These are phyloP conservation scores for Aspergillus fumigatus DNA, from an alignment of 2,329 filamentous ascomycete species.

Conservation along the genomic window DNA sequence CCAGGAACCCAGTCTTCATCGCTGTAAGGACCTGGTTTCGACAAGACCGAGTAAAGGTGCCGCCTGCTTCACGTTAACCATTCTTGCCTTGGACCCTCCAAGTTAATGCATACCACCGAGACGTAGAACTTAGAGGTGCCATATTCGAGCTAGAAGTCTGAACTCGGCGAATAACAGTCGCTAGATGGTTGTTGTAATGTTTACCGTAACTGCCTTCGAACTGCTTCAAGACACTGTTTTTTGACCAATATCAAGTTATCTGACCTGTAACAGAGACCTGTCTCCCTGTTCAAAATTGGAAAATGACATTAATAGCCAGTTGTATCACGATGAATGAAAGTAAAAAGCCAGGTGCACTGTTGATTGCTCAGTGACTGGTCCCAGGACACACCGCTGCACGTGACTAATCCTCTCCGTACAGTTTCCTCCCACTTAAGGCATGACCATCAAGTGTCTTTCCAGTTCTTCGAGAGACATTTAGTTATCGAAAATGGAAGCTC, in stretches of 20 bases:
- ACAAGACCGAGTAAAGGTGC: constrained; percentile 77
- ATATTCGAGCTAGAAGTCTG: constrained; percentile 10
- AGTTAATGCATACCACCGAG: constrained; percentile 13
- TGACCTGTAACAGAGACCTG: neutral
- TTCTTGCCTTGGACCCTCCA: neutral
- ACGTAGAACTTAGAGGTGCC: constrained; percentile 8
- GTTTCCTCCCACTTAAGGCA: constrained; percentile 12
- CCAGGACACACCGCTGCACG: constrained; percentile 21
- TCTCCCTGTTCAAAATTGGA: neutral
- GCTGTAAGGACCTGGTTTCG: constrained; percentile 73
- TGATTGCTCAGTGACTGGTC: neutral
- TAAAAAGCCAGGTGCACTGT: neutral
- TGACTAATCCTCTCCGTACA: constrained; percentile 22
- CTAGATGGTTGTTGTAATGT: neutral
- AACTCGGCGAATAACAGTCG: neutral
- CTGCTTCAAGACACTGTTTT: neutral
- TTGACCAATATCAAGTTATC: neutral
- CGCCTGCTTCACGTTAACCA: constrained; percentile 53
- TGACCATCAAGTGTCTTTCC: neutral
- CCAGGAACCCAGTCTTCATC: constrained; percentile 57
- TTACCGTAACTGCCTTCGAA: neutral
- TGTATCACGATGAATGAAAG: neutral
- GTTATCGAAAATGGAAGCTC: constrained; percentile 31
- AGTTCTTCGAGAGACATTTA: neutral
- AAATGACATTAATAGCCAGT: neutral